A percentile compares a stretch with the other conserved stretches of the same genome.
phyloP scores from a whole-genome alignment of 176 grass and related monocot genomes.

The Pontederia paniculata region DNA sequence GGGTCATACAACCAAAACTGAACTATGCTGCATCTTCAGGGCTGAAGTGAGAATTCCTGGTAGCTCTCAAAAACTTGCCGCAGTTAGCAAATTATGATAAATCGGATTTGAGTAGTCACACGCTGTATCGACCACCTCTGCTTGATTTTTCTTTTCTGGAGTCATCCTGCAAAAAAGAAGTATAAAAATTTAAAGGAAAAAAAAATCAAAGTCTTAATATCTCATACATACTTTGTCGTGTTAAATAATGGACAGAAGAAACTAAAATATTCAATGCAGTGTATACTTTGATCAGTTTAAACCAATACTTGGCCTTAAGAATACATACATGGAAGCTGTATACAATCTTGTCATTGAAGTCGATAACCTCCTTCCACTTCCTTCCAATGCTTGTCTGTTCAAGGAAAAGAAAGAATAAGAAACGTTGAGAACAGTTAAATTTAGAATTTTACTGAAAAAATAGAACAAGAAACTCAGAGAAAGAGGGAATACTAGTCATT shows the following conservation, averaged over 20 bases:
- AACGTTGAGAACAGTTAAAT: not conserved
- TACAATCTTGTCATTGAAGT: constrained; percentile 84
- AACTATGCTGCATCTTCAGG: too few relatives aligned
- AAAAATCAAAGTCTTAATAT: too few relatives aligned
- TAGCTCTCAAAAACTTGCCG: too few relatives aligned
- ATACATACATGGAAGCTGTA: constrained; percentile 92
- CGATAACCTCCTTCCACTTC: constrained; percentile 97
- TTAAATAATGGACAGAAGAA: not conserved
- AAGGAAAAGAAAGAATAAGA: constrained; percentile 4
- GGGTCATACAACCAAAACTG: too few relatives aligned
- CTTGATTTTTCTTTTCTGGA: constrained; percentile 73
- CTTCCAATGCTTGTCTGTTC: constrained; percentile 88
- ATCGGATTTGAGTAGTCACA: constrained; percentile 38
- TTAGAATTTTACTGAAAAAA: too few relatives aligned
- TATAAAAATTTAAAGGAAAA: constrained; percentile 3
- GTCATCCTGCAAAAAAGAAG: constrained; percentile 46
- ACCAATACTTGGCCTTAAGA: not conserved
- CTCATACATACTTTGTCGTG: too few relatives aligned
- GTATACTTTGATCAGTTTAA: not conserved
- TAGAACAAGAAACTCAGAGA: too few relatives aligned
- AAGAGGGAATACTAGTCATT: too few relatives aligned
- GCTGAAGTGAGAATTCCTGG: too few relatives aligned
- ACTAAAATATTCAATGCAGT: not conserved
- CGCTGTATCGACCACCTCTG: constrained; percentile 76
- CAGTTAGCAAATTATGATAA: too few relatives aligned